Conservation (phyloP, 768 basidiomycete species). For the Royoungia palumana region DNA sequence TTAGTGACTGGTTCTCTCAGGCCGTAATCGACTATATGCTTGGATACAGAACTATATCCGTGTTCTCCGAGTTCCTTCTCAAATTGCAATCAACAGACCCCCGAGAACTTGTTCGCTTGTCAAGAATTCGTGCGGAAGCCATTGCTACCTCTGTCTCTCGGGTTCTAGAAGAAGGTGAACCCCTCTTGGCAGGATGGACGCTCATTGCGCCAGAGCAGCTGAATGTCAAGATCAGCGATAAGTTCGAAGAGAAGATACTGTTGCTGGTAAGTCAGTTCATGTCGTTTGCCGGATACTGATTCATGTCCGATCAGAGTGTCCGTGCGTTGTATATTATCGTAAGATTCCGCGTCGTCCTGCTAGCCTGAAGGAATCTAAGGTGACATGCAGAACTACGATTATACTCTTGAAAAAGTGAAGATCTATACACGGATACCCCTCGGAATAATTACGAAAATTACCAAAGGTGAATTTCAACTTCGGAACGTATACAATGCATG, state of each 20-base stretch:
- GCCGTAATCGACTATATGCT: slow-evolving; percentile 92
- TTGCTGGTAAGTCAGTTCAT: slow-evolving; percentile 61
- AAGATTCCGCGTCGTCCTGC: slow-evolving; percentile 29
- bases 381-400: slow-evolving; percentile 77
- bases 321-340: slow-evolving; percentile 77
- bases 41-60: slow-evolving; percentile 78
- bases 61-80: slow-evolving; percentile 91
- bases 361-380: slow-evolving; percentile 2
- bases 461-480: slow-evolving; percentile 54
- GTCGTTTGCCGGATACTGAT: not conserved
- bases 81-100: slow-evolving; percentile 92
- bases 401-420: slow-evolving; percentile 88
- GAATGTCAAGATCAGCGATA: slow-evolving; percentile 67
- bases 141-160: slow-evolving; percentile 84
- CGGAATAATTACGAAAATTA: slow-evolving; percentile 70
- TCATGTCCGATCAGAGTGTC: slow-evolving; percentile 26
- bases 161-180: slow-evolving; percentile 73
- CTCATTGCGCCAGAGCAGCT: slow-evolving; percentile 79
- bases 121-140: slow-evolving; percentile 87
- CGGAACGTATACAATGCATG: not conserved
- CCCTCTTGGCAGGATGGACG: slow-evolving; percentile 85
- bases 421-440: slow-evolving; percentile 87
- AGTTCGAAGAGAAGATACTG: slow-evolving; percentile 92
- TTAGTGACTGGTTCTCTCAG: slow-evolving; percentile 96
- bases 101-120: slow-evolving; percentile 80